Conservation (phyloP, 2,329 filamentous ascomycete genomes). For the Paraphoma sp. region DNA sequence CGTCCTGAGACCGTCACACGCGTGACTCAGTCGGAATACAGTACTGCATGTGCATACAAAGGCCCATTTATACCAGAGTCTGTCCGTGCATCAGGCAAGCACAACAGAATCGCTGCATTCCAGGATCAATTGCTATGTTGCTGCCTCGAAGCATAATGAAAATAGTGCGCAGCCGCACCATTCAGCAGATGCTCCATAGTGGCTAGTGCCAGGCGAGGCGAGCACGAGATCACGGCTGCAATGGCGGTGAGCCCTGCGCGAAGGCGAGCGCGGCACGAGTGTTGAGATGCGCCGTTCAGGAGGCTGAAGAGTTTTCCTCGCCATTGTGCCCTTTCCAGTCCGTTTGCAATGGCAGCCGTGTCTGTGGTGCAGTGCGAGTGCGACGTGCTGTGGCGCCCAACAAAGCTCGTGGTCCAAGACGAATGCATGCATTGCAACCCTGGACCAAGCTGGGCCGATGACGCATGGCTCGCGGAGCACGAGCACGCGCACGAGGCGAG, state of each 20-base stretch:
- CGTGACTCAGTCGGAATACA: too few species aligned
- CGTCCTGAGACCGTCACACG: too few species aligned
- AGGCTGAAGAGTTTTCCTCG: slow-evolving; percentile 8
- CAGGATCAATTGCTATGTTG: too few species aligned
- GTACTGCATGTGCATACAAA: too few species aligned
- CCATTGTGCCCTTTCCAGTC: neutral
- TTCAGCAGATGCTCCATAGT: neutral
- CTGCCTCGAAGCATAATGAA: too few species aligned
- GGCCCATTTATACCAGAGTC: too few species aligned
- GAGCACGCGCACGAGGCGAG: slow-evolving; percentile 3
- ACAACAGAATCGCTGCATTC: too few species aligned
- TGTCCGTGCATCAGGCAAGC: too few species aligned
- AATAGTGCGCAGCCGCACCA: too few species aligned
- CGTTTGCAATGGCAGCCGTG: neutral
- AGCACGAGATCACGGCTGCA: slow-evolving; percentile 8
- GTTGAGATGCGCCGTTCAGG: slow-evolving; percentile 19
- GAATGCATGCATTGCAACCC: neutral
- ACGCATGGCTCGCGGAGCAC: slow-evolving; percentile 6
- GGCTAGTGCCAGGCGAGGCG: neutral
- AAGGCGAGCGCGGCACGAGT: slow-evolving; percentile 16
- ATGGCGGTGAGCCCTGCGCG: slow-evolving; percentile 26
- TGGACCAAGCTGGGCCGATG: slow-evolving; percentile 4
- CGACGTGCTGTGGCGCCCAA: slow-evolving; percentile 1
- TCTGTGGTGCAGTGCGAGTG: neutral
- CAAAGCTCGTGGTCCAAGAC: neutral